Evolutionary conservation across 495 filamentous ascomycete species (phyloP).

Genomic region (Xylaria flabelliformis): DNA sequence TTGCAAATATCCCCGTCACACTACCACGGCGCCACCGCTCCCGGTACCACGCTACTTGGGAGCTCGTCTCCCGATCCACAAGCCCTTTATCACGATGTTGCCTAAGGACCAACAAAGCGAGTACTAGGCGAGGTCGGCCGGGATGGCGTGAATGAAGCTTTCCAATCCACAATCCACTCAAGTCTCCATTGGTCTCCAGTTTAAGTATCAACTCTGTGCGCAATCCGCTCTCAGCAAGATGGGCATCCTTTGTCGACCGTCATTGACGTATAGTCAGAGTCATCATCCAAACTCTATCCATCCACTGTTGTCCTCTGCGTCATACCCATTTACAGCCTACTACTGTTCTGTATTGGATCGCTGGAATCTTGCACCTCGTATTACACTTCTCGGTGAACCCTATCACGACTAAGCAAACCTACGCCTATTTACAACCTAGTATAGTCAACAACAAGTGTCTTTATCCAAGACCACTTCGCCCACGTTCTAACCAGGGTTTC

Average conservation of each 20-base stretch:
- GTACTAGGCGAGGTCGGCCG: constrained; percentile 1
- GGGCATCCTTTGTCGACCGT: background rate
- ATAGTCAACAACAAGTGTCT: background rate
- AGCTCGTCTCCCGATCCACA: constrained; percentile 16
- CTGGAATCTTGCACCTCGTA: background rate
- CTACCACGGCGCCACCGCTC: constrained; percentile 15
- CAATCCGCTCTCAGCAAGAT: background rate
- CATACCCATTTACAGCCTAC: background rate
- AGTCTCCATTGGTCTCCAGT: constrained; percentile 3
- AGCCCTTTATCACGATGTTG: constrained; percentile 15
- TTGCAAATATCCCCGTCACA: background rate
- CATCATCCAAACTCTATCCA: constrained; percentile 19
- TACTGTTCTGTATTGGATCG: background rate
- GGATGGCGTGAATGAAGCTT: constrained; percentile 8
- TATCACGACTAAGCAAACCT: background rate
- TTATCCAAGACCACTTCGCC: background rate
- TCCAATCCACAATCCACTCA: background rate
- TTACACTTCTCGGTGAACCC: background rate
- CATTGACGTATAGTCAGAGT: constrained; percentile 11
- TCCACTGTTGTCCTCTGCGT: constrained; percentile 15
- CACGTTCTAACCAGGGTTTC: background rate
- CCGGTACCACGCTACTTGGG: constrained; percentile 15
- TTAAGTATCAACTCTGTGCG: constrained; percentile 6
- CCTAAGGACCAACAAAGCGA: constrained; percentile 7
- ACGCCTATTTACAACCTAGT: background rate